Base-by-base conservation (phyloP, 2,329 filamentous ascomycete species). In the Chrysosporium queenslandicum region DNA sequence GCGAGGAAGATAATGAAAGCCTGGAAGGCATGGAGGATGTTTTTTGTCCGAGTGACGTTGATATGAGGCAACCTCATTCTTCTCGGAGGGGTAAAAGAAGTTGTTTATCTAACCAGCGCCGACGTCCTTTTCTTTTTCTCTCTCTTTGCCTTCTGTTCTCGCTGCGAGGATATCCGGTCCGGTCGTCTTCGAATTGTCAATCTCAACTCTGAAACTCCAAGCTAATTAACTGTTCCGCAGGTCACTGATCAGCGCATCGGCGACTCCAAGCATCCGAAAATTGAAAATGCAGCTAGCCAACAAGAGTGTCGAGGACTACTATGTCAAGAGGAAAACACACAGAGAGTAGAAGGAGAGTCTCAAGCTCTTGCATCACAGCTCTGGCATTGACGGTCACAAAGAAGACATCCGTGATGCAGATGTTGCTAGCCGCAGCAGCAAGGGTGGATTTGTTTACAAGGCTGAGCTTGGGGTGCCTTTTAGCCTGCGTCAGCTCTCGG, bases 1-100 rank as follows among this genome's bases (percentile, higher is more conserved):
- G 72, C 76, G 25, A 82, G 64, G 64, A 82, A 81, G 57, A 81
- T 77, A 55, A 79, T 65, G 39, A 80, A 64, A 9, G 64, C 72
- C 61, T 82, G 79, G 43, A 72, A 61, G 40, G 70, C 70, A 63
- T 83, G 80, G 36, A 78, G 64, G 39, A 71, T 67, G 41, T 75
- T 75, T 65, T 82, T 83, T 60, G 72, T 73, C 61, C 77, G 74
- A 16, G 55, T 50, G 41, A 25, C 45, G 34, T 47, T 47, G 34
- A 58, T 43, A 16, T 55, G 47, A 16, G 53, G 51, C 34, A 58
- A 50, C 18, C 40, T 53, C 55, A 58, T 57, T 46, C 30, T 53
- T 37, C 14, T 36, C 36, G 11, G 5, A 9, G 9, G 7, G 12
- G 34, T 46, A 4, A 18, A 30, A 25, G 14, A 16, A 20, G 42